These are phyloP conservation scores for Primulina tabacum DNA, from an alignment of 257 asterid genomes.

Conservation along the genomic window DNA sequence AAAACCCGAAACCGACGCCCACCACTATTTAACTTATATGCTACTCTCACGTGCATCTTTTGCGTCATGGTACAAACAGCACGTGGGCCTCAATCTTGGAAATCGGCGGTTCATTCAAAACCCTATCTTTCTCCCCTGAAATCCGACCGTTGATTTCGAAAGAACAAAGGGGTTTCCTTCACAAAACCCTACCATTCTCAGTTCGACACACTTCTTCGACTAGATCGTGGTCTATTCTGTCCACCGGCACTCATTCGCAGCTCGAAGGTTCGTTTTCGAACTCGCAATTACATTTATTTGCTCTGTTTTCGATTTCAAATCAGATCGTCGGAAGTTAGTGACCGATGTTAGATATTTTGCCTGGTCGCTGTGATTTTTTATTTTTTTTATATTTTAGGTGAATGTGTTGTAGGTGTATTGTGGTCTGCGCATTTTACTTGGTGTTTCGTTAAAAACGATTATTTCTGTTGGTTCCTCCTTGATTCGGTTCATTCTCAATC, in stretches of 20 bases:
- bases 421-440: no score
- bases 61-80: no score
- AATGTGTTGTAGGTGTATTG: no score
- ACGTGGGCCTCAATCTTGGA: no score
- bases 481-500: background rate
- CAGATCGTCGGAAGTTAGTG: background rate
- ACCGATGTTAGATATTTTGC: background rate
- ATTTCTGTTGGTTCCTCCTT: no score
- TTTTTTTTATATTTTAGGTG: no score
- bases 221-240: background rate
- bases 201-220: background rate
- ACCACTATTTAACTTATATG: no score
- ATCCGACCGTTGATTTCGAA: no score
- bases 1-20: no score
- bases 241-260: background rate
- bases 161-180: background rate
- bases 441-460: background rate
- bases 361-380: background rate
- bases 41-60: no score
- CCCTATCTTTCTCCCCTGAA: background rate
- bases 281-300: no score
- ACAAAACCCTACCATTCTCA: background rate
- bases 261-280: background rate
- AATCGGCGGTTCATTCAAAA: no score
- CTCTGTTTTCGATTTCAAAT: background rate